Percentiles rank a stretch among this genome's conserved stretches.
These are phyloP conservation scores for Aspergillus incahuasiensis DNA, from an alignment of 495 filamentous ascomycete genomes.

Conservation along the genomic window DNA sequence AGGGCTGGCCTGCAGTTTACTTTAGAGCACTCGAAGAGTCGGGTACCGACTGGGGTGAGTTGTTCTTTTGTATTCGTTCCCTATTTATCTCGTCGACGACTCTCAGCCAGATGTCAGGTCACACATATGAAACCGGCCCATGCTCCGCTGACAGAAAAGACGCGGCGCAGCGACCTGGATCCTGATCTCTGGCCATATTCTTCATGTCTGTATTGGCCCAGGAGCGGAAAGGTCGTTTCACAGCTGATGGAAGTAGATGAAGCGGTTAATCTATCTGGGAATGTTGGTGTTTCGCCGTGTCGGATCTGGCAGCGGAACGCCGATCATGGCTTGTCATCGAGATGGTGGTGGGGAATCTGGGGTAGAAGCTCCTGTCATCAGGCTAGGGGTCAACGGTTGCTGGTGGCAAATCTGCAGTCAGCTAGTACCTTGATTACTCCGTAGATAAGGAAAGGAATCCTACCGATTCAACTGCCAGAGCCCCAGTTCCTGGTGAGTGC, in stretches of 20 bases:
- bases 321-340: background rate
- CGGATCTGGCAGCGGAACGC: slow-evolving; percentile 7
- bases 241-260: background rate
- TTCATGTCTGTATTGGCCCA: background rate
- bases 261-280: slow-evolving; percentile 2
- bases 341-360: slow-evolving; percentile 1
- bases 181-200: no score
- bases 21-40: no score
- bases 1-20: no score
- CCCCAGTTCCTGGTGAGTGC: no score
- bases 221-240: background rate
- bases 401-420: no score
- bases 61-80: background rate
- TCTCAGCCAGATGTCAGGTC: background rate
- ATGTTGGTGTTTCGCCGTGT: slow-evolving; percentile 9
- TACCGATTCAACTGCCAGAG: no score
- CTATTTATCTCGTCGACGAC: background rate
- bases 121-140: background rate
- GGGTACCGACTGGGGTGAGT: no score
- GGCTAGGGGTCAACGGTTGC: no score
- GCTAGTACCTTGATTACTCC: no score
- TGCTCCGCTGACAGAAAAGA: background rate
- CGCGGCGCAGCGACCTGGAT: no score
- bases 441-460: no score
- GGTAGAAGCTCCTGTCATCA: background rate